phyloP scores from a whole-genome alignment of 225 moss, liverwort and hornwort species.

The Lunularia cruciata region DNA sequence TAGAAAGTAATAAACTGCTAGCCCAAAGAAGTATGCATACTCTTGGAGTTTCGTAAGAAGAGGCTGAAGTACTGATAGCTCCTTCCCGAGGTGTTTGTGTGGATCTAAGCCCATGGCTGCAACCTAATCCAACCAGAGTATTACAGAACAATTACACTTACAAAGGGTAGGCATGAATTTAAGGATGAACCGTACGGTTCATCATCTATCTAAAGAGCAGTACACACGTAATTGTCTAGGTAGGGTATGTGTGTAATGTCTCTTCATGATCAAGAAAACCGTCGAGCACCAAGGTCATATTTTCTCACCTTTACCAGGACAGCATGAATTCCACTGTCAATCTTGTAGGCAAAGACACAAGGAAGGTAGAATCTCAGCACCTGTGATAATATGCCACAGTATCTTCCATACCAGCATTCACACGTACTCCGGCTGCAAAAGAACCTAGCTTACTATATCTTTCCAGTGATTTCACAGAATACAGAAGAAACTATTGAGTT shows the following conservation, averaged over 20 bases:
- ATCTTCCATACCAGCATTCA: neutral
- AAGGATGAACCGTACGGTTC: neutral
- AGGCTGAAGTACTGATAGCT: conserved; percentile 74
- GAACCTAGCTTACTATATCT: no score
- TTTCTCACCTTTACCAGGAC: conserved; percentile 77
- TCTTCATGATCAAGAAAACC: no score
- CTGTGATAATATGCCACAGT: neutral
- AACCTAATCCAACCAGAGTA: conserved; percentile 46
- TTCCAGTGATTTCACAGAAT: no score
- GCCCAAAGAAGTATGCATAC: conserved; percentile 41
- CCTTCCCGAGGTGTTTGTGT: conserved; percentile 86
- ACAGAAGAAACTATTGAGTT: neutral
- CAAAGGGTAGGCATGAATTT: no score
- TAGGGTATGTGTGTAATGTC: no score
- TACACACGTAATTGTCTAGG: no score
- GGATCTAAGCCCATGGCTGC: conserved; percentile 97
- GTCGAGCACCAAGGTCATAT: neutral
- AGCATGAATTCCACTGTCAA: conserved; percentile 85
- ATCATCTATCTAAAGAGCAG: neutral
- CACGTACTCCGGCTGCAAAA: neutral
- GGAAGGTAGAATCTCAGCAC: conserved; percentile 4
- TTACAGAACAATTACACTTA: neutral
- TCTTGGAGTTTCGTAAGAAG: conserved; percentile 72
- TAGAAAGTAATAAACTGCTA: no score
- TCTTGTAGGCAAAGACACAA: conserved; percentile 49